Evolutionary conservation across 225 moss, liverwort and hornwort species (phyloP).

Genomic region (Pleurozium schreberi): DNA sequence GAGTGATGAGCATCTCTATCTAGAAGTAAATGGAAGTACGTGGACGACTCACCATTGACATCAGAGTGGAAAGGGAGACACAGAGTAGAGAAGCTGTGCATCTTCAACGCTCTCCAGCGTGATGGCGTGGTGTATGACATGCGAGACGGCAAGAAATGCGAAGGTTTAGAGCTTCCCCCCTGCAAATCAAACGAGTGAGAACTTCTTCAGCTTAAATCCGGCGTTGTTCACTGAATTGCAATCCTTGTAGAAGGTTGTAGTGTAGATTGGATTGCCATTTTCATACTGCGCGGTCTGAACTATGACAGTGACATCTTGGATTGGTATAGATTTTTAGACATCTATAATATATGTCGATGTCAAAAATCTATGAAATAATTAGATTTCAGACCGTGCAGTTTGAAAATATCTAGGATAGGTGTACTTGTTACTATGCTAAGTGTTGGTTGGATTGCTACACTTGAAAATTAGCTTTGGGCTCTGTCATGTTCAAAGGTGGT

Average conservation of each 20-base stretch:
- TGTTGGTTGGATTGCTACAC: not conserved
- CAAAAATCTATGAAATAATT: too few relatives aligned
- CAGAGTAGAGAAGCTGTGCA: not conserved
- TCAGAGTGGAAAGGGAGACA: not conserved
- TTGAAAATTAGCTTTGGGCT: not conserved
- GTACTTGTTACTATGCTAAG: not conserved
- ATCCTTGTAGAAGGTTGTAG: too few relatives aligned
- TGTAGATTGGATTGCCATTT: too few relatives aligned
- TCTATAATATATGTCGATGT: too few relatives aligned
- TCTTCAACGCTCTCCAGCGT: not conserved
- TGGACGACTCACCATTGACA: not conserved
- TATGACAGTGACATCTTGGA: too few relatives aligned
- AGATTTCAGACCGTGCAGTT: too few relatives aligned
- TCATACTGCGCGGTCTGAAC: too few relatives aligned
- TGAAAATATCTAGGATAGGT: too few relatives aligned
- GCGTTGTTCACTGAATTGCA: too few relatives aligned
- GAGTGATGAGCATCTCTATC: not conserved
- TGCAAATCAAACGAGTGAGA: not conserved
- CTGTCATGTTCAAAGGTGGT: not conserved
- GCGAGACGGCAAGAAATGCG: not conserved
- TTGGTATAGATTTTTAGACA: too few relatives aligned
- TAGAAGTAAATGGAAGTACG: not conserved
- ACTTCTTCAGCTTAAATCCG: not conserved
- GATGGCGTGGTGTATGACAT: not conserved
- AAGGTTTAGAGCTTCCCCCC: not conserved